Percentiles rank a stretch among this genome's conserved stretches.
These are phyloP conservation scores for Malania oleifera DNA, from an alignment of 164 flowering plant genomes.

Conservation along the genomic window DNA sequence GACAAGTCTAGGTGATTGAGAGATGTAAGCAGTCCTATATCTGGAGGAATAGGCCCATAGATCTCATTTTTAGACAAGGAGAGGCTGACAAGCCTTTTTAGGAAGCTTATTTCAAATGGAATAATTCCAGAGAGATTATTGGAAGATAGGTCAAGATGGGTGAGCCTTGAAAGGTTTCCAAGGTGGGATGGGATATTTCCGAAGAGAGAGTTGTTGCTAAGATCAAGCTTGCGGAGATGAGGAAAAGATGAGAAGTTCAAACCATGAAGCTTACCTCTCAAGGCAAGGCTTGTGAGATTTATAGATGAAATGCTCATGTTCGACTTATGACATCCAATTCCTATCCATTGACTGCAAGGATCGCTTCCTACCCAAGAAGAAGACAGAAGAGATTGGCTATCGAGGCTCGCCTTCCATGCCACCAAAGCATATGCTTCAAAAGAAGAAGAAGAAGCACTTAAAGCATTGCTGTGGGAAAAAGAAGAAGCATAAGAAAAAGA, in stretches of 20 bases:
- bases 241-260: constrained; percentile 5
- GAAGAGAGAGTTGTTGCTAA: neutral
- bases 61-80: neutral
- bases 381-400: neutral
- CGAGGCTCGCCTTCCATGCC: constrained; percentile 19
- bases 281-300: constrained; percentile 8
- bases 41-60: neutral
- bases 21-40: neutral
- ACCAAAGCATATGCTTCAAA: constrained; percentile 13
- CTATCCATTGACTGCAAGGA: neutral
- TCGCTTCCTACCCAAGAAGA: neutral
- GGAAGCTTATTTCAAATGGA: constrained; percentile 13
- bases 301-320: neutral
- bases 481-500: too few relatives aligned
- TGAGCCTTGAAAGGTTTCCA: constrained; percentile 7
- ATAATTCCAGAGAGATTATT: constrained; percentile 18
- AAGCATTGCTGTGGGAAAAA: too few relatives aligned
- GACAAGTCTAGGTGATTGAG: neutral
- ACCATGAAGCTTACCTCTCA: constrained; percentile 12
- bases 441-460: neutral
- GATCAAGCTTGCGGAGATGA: neutral
- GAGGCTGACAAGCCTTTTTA: constrained; percentile 2
- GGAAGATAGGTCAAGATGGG: constrained; percentile 11
- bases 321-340: too few relatives aligned
- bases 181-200: constrained; percentile 23